phyloP scores from a whole-genome alignment of 2,329 filamentous ascomycete species.

The Torrubiellomyces zombiae region DNA sequence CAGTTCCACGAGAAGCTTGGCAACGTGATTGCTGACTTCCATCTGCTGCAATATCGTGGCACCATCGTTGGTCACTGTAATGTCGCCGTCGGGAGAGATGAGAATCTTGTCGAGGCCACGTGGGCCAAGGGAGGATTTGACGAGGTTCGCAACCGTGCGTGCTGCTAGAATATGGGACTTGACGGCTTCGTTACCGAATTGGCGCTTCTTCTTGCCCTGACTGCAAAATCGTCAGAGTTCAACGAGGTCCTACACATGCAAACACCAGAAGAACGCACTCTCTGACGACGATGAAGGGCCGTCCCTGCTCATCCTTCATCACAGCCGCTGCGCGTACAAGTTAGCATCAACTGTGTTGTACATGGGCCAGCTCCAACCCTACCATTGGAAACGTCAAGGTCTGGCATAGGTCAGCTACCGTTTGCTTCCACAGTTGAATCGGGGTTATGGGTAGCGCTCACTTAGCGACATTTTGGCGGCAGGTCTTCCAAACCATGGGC shows the following conservation, averaged over 20 bases:
- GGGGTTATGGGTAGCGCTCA: constrained; percentile 14
- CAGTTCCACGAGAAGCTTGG: constrained; percentile 88
- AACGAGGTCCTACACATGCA: neutral
- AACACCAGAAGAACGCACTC: constrained; percentile 46
- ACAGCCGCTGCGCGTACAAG: constrained; percentile 37
- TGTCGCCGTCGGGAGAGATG: constrained; percentile 95
- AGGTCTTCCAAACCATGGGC: too few species aligned
- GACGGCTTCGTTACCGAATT: constrained; percentile 91
- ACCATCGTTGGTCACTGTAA: constrained; percentile 97
- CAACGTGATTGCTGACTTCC: constrained; percentile 97
- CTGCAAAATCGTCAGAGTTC: constrained; percentile 27
- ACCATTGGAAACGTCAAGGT: constrained; percentile 76
- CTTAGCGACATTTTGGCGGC: constrained; percentile 21
- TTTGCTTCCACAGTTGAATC: constrained; percentile 17
- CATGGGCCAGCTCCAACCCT: constrained; percentile 5
- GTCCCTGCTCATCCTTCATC: constrained; percentile 92
- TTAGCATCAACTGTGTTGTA: too few species aligned
- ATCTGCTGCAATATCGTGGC: constrained; percentile 96
- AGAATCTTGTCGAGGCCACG: constrained; percentile 97
- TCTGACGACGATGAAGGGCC: constrained; percentile 95
- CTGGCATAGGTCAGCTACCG: constrained; percentile 29
- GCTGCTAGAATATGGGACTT: constrained; percentile 97
- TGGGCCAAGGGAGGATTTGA: constrained; percentile 91
- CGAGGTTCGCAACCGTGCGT: constrained; percentile 87
- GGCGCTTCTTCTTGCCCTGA: constrained; percentile 94